These are phyloP conservation scores for Apiotrichum mycotoxinovorans DNA, from an alignment of 1,284 basidiomycete genomes.

Conservation along the genomic window DNA sequence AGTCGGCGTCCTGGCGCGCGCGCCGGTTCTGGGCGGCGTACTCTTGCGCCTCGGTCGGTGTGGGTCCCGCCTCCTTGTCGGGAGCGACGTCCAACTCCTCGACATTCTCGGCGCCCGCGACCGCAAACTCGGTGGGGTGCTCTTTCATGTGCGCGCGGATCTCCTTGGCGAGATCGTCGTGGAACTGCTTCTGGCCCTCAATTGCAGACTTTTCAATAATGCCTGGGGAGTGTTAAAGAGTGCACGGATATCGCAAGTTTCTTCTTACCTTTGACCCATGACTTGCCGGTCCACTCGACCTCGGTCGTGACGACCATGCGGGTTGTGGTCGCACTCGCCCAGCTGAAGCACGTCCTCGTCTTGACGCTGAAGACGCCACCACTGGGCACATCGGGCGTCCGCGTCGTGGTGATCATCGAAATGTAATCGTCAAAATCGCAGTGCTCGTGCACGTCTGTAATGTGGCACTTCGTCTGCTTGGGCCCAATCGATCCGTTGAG, in stretches of 20 bases:
- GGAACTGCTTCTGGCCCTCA: conserved; percentile 91
- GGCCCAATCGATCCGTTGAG: conserved; percentile 84
- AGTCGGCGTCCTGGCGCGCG: conserved; percentile 36
- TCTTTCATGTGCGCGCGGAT: conserved; percentile 85
- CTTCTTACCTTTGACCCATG: conserved; percentile 82
- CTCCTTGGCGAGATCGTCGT: conserved; percentile 73
- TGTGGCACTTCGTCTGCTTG: conserved; percentile 90
- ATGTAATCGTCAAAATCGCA: conserved; percentile 83
- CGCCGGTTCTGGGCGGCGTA: conserved; percentile 31
- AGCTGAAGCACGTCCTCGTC: conserved; percentile 90
- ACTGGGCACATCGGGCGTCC: conserved; percentile 90
- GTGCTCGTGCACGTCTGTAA: conserved; percentile 76
- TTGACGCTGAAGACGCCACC: conserved; percentile 89
- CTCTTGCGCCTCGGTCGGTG: conserved; percentile 41
- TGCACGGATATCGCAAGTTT: too few species aligned
- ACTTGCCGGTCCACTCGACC: conserved; percentile 94
- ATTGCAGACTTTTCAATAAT: conserved; percentile 89
- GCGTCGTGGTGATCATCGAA: conserved; percentile 79
- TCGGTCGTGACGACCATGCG: conserved; percentile 81
- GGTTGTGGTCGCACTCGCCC: conserved; percentile 76
- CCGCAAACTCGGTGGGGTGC: conserved; percentile 83
- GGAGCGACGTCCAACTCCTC: conserved; percentile 14
- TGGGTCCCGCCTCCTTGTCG: neutral
- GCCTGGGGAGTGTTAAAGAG: too few species aligned
- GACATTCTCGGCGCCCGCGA: conserved; percentile 60